Evolutionary conservation across 768 basidiomycete species (phyloP).

Genomic region (Leccinum incarnatum): DNA sequence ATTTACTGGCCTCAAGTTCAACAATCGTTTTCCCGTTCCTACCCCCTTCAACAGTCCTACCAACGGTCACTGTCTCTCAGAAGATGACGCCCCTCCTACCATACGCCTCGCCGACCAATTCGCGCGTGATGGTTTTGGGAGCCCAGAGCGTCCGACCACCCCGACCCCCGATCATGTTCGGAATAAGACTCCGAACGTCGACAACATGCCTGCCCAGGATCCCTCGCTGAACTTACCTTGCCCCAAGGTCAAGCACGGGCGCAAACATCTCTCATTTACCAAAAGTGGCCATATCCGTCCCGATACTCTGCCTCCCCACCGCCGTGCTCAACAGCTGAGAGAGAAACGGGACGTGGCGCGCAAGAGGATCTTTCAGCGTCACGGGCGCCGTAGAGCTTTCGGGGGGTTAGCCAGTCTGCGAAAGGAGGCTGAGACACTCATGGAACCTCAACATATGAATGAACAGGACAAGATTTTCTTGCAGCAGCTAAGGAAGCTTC

Average conservation of each 20-base stretch:
- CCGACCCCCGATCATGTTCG: not conserved
- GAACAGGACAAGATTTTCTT: constrained; percentile 26
- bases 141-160: not conserved
- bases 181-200: not conserved
- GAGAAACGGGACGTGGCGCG: constrained; percentile 11
- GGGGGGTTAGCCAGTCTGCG: constrained; percentile 4
- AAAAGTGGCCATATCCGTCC: not conserved
- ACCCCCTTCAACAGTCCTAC: constrained; percentile 20
- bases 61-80: not conserved
- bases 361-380: not conserved
- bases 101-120: constrained; percentile 6
- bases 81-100: constrained; percentile 12
- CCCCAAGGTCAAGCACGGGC: constrained; percentile 14
- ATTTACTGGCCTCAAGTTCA: constrained; percentile 13
- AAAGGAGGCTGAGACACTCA: constrained; percentile 16
- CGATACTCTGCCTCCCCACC: not conserved
- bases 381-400: constrained; percentile 8
- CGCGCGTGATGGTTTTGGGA: not conserved
- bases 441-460: constrained; percentile 15
- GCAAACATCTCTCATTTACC: constrained; percentile 17
- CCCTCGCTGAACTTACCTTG: not conserved
- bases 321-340: not conserved
- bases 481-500: constrained; percentile 19
- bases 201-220: not conserved
- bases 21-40: constrained; percentile 13